Percentiles rank a stretch among this genome's conserved stretches.
Conservation (phyloP, 2,329 filamentous ascomycete species). For the Penicillium sp. region DNA sequence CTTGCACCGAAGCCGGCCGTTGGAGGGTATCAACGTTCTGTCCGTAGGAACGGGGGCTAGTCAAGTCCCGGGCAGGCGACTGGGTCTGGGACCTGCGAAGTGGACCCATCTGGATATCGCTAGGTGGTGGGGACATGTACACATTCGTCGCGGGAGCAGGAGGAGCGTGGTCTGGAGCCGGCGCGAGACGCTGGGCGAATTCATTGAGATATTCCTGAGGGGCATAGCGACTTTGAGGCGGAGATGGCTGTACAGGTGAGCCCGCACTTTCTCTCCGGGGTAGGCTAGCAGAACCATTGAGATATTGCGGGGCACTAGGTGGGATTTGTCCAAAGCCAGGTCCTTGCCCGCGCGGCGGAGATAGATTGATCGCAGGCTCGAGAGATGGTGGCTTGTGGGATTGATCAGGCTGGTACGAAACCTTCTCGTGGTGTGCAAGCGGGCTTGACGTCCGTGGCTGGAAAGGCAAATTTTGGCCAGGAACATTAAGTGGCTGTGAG, state of each 20-base stretch:
- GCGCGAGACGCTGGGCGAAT: constrained; percentile 31
- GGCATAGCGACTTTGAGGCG: constrained; percentile 34
- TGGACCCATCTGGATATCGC: constrained; percentile 35
- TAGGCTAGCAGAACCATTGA: constrained; percentile 5
- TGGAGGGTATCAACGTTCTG: constrained; percentile 47
- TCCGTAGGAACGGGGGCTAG: constrained; percentile 46
- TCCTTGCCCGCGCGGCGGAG: constrained; percentile 23
- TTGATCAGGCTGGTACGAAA: constrained; percentile 32
- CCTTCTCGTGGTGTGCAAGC: constrained; percentile 52
- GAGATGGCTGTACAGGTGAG: constrained; percentile 20
- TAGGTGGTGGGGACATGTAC: constrained; percentile 25
- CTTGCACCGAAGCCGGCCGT: constrained; percentile 56
- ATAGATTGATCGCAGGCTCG: constrained; percentile 24
- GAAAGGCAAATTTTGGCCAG: constrained; percentile 49
- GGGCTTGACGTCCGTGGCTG: constrained; percentile 65
- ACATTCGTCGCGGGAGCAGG: constrained; percentile 5
- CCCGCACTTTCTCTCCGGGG: constrained; percentile 7
- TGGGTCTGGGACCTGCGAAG: constrained; percentile 56
- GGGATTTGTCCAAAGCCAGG: constrained; percentile 21
- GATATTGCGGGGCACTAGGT: constrained; percentile 13
- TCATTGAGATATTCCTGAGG: constrained; percentile 34
- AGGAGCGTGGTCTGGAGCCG: constrained; percentile 16
- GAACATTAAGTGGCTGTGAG: constrained; percentile 36
- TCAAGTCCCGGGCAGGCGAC: constrained; percentile 56
- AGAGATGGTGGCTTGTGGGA: constrained; percentile 23